phyloP scores from a whole-genome alignment of 495 filamentous ascomycete genomes.

The Venustampulla echinocandica region DNA sequence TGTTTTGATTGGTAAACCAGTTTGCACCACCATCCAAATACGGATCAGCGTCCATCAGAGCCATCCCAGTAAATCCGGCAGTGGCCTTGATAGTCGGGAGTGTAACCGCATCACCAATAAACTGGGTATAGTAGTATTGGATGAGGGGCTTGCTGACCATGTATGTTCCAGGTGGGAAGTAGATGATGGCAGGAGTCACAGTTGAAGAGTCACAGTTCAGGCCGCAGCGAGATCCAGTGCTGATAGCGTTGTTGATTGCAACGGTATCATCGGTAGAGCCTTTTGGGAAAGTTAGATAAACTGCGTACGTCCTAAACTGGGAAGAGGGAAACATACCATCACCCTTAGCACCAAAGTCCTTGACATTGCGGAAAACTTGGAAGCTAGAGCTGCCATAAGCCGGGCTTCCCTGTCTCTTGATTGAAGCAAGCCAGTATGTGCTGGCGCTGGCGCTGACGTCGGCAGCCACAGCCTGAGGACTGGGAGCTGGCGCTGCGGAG shows the following conservation, averaged over 20 bases:
- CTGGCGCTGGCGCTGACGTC: slow-evolving; percentile 27
- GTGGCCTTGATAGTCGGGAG: slow-evolving; percentile 58
- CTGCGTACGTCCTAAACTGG: not conserved
- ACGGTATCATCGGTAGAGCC: slow-evolving; percentile 71
- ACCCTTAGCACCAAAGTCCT: slow-evolving; percentile 71
- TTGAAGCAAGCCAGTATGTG: slow-evolving; percentile 65
- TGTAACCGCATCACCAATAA: slow-evolving; percentile 65
- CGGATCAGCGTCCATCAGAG: slow-evolving; percentile 71
- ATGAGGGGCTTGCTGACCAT: slow-evolving; percentile 57
- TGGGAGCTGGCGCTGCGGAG: slow-evolving; percentile 16
- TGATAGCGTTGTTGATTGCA: slow-evolving; percentile 83
- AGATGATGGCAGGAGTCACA: slow-evolving; percentile 62
- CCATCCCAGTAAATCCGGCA: slow-evolving; percentile 41
- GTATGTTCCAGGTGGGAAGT: slow-evolving; percentile 75
- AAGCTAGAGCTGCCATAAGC: slow-evolving; percentile 55
- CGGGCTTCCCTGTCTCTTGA: slow-evolving; percentile 60
- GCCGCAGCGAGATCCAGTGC: slow-evolving; percentile 68
- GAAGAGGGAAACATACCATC: slow-evolving; percentile 18
- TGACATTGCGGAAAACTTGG: slow-evolving; percentile 81
- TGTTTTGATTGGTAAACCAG: slow-evolving; percentile 80
- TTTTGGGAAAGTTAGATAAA: slow-evolving; percentile 42
- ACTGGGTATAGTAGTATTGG: slow-evolving; percentile 73
- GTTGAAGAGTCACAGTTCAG: slow-evolving; percentile 76
- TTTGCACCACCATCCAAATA: slow-evolving; percentile 52
- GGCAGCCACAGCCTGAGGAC: slow-evolving; percentile 11